Percentiles rank a stretch among this genome's conserved stretches.
Evolutionary conservation across 768 basidiomycete species (phyloP).

Genomic region (Termitomyces sp.): DNA sequence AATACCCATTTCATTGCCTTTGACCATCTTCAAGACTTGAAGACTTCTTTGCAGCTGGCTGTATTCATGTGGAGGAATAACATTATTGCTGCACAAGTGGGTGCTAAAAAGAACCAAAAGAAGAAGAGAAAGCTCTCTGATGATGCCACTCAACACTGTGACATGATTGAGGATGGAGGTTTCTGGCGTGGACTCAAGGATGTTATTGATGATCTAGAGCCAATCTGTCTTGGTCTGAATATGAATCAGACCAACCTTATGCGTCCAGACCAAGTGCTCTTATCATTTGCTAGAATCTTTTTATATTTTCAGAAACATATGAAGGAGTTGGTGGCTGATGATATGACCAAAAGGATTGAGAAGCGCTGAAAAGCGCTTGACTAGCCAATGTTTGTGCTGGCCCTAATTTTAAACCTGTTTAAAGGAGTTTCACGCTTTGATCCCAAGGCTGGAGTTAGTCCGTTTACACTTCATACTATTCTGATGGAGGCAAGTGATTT

Average conservation of each 20-base stretch:
- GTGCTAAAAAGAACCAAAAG: no score
- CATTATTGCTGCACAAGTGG: no score
- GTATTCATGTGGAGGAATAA: no score
- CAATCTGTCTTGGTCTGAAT: slow-evolving; percentile 22
- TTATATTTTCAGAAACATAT: background rate
- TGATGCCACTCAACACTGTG: slow-evolving; percentile 15
- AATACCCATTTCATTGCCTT: no score
- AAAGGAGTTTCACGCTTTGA: background rate
- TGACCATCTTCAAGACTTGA: slow-evolving; percentile 14
- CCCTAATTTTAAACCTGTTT: background rate
- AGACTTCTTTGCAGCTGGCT: slow-evolving; percentile 12
- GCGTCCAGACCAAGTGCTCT: background rate
- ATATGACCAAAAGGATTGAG: background rate
- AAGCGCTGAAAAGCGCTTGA: background rate
- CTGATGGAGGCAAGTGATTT: background rate
- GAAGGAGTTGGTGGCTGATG: background rate
- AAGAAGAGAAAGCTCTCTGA: background rate
- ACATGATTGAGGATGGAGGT: slow-evolving; percentile 15
- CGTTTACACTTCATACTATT: slow-evolving; percentile 9
- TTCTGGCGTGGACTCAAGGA: slow-evolving; percentile 17
- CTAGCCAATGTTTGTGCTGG: background rate
- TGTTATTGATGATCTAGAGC: slow-evolving; percentile 21
- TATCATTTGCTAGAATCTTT: no score
- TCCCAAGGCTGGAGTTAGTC: background rate
- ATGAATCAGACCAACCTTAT: background rate